Percentiles rank a stretch among this genome's conserved stretches.
Evolutionary conservation across 75 land plant genomes (phyloP).

Genomic region (Pinus tabuliformis): DNA sequence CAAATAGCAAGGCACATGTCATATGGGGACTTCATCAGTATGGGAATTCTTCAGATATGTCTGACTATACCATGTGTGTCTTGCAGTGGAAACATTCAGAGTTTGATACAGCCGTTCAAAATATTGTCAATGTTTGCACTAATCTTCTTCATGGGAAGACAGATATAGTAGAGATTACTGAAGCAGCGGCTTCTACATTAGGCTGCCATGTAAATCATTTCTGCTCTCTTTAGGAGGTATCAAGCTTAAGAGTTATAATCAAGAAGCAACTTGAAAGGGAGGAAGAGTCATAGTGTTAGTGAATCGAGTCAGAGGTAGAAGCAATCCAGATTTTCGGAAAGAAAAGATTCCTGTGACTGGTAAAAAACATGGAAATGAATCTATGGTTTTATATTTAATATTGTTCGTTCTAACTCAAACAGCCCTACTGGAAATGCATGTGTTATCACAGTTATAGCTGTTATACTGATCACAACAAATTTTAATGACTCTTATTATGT

Average conservation of each 20-base stretch:
- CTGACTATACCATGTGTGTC: slow-evolving; percentile 33
- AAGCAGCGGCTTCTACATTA: slow-evolving; percentile 43
- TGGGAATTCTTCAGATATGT: slow-evolving; percentile 14
- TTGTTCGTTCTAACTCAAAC: slow-evolving; percentile 1
- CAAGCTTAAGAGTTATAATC: slow-evolving; percentile 46
- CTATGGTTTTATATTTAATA: background rate
- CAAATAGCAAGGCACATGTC: slow-evolving; percentile 14
- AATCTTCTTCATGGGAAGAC: slow-evolving; percentile 52
- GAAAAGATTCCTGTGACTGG: slow-evolving; percentile 1
- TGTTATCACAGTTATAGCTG: too few species aligned
- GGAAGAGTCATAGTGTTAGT: slow-evolving; percentile 12
- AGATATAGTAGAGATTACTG: slow-evolving; percentile 37
- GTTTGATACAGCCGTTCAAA: slow-evolving; percentile 37
- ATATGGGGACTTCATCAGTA: slow-evolving; percentile 4
- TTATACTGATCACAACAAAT: too few species aligned
- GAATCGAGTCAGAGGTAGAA: slow-evolving; percentile 8
- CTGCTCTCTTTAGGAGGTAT: slow-evolving; percentile 59
- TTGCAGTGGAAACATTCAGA: slow-evolving; percentile 63
- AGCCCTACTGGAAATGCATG: background rate
- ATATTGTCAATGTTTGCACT: slow-evolving; percentile 45
- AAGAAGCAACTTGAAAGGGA: slow-evolving; percentile 42
- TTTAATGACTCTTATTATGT: too few species aligned
- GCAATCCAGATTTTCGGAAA: slow-evolving; percentile 6
- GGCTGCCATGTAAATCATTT: slow-evolving; percentile 68
- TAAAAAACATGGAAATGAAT: background rate